Evolutionary conservation across 2,329 filamentous ascomycete genomes (phyloP).

Genomic region (Grosmannia serpens): DNA sequence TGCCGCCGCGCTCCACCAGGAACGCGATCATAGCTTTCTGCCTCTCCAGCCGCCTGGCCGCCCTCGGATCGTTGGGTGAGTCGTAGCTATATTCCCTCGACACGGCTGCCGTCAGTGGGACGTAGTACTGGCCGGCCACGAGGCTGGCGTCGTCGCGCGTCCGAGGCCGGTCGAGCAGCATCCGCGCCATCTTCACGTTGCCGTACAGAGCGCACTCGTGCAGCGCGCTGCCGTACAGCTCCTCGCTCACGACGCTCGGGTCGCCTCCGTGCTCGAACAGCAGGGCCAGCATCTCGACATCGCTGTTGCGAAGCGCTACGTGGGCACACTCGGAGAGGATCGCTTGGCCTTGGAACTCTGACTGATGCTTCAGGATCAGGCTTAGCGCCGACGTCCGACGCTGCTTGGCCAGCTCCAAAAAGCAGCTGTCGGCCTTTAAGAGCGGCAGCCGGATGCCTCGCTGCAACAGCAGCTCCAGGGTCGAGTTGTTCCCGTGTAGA

Average conservation of each 20-base stretch:
- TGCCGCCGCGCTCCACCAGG: background rate
- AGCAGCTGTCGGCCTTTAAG: background rate
- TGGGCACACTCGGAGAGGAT: background rate
- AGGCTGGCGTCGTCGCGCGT: background rate
- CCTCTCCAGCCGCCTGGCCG: background rate
- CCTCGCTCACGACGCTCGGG: background rate
- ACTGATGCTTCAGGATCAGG: background rate
- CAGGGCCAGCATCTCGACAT: background rate
- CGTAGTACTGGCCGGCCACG: background rate
- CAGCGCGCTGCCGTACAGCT: background rate
- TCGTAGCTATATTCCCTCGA: background rate
- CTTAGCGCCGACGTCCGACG: background rate
- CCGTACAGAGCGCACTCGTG: background rate
- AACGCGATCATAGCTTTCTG: background rate
- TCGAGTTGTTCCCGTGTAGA: background rate
- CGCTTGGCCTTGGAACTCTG: background rate
- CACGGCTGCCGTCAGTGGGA: background rate
- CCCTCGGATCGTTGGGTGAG: background rate
- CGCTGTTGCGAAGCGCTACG: background rate
- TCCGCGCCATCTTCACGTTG: background rate
- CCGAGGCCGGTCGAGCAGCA: background rate
- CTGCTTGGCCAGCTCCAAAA: background rate
- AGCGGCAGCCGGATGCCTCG: background rate
- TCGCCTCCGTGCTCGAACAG: background rate
- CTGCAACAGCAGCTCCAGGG: background rate